Base-by-base conservation (phyloP, 352 stramenopile genomes). In the Salisapilia sapeloensis region DNA sequence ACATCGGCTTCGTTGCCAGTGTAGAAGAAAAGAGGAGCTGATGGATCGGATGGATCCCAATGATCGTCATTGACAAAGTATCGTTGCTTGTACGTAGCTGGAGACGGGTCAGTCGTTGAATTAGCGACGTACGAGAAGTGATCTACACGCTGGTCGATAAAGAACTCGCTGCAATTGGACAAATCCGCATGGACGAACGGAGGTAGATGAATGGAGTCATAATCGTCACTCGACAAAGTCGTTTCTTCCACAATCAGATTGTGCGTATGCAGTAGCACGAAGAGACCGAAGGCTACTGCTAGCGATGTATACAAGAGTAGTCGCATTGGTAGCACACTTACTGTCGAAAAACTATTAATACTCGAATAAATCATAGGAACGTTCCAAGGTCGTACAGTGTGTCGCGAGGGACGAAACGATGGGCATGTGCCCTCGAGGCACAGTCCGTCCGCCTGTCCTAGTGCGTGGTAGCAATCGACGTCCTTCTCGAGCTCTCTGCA, bases 1-100 rank as follows among this genome's bases (percentile, higher is more conserved):
- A 97, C 75, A 37, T 95, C 81, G 18, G 77, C 85, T 58, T 97
- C 92, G 42, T 97, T 97, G 15, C 91, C 89, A 11, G 70, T 92
- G 53, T 96, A 95, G 52, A 96, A 92, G 28, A 96, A 92, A n/a
- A 95, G 64, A 0, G 78, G 69, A 16, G 67, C 66, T 29, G 66
- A 78, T 34, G 52, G 49, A 37, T 84, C 51, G 8, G 38, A 44
- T 15, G 71, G 48, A 44, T 78, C 56, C 62, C 64, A 93, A 47
- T 75, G 81, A 47, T 92, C 49, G 20, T 83, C 57, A 46, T 93
- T 93, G 14, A 95, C 39, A 26, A 94, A 61, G 45, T 93, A 95
- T 20, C 86, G 74, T 47, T 94, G 82, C 33, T 74, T 44, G 54
- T 83, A 93, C 6, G 64, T 89, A 12, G 61, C 53, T 20, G 62